Evolutionary conservation across 148 eudicot species (phyloP).

Genomic region (Dianthus caryophyllus): DNA sequence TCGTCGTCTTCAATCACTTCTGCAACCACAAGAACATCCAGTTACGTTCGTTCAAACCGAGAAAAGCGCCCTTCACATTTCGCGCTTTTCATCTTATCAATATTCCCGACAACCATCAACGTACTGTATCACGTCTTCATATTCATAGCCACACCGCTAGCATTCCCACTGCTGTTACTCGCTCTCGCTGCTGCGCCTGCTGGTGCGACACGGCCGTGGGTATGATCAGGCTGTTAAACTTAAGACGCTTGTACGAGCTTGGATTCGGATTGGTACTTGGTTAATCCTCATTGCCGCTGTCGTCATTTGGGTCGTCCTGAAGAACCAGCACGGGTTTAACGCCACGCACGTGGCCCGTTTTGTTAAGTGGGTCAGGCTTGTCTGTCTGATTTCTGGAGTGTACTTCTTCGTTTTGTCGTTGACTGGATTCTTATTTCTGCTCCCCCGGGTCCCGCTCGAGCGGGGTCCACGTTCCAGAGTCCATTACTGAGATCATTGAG

Average conservation of each 20-base stretch:
- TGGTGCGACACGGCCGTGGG: background rate
- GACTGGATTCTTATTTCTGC: background rate
- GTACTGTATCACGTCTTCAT: background rate
- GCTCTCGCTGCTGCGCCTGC: background rate
- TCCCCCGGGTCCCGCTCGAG: slow-evolving; percentile 11
- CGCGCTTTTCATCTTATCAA: background rate
- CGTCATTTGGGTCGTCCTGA: background rate
- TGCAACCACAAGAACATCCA: background rate
- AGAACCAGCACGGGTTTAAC: background rate
- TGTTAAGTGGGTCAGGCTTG: background rate
- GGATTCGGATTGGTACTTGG: slow-evolving; percentile 9
- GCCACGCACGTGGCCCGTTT: background rate
- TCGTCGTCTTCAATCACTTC: background rate
- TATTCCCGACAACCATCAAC: background rate
- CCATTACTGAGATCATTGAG: background rate
- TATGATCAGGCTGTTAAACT: slow-evolving; percentile 1
- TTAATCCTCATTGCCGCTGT: background rate
- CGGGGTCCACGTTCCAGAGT: slow-evolving; percentile 4
- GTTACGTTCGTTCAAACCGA: background rate
- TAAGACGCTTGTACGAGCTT: background rate
- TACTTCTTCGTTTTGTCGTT: background rate
- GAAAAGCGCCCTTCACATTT: background rate
- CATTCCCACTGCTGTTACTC: background rate
- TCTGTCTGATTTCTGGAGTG: slow-evolving; percentile 10
- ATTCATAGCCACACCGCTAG: background rate